These are phyloP conservation scores for Fonsecaea monophora DNA, from an alignment of 2,329 filamentous ascomycete genomes.

Conservation along the genomic window DNA sequence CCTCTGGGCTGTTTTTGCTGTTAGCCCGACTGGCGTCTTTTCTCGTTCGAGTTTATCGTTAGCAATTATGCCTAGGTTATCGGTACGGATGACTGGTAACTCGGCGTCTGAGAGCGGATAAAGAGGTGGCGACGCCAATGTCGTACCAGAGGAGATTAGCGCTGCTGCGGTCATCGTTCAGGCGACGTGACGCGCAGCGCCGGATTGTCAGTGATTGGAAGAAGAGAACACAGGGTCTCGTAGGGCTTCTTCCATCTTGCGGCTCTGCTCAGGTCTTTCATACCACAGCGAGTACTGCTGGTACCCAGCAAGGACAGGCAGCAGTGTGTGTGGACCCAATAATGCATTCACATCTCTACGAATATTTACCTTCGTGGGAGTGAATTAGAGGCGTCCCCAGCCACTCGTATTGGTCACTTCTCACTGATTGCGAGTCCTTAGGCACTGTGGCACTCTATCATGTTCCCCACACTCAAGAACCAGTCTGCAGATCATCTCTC, in stretches of 20 bases:
- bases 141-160: neutral
- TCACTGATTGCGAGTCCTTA: neutral
- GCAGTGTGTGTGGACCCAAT: neutral
- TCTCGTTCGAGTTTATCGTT: slow-evolving; percentile 21
- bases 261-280: neutral
- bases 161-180: slow-evolving; percentile 23
- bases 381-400: neutral
- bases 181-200: neutral
- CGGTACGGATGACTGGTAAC: slow-evolving; percentile 23
- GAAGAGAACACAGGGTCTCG: neutral
- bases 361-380: neutral
- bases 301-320: neutral
- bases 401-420: no score
- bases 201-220: neutral
- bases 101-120: slow-evolving; percentile 21
- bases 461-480: neutral
- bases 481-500: neutral
- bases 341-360: neutral
- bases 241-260: neutral
- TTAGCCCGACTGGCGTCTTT: slow-evolving; percentile 4
- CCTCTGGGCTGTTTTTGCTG: slow-evolving; percentile 15
- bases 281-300: neutral
- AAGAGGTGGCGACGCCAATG: neutral
- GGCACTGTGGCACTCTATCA: neutral
- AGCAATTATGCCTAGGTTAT: slow-evolving; percentile 35